Evolutionary conservation across 139 green algal genomes (phyloP).

Genomic region (Axilococcus clingmanii): DNA sequence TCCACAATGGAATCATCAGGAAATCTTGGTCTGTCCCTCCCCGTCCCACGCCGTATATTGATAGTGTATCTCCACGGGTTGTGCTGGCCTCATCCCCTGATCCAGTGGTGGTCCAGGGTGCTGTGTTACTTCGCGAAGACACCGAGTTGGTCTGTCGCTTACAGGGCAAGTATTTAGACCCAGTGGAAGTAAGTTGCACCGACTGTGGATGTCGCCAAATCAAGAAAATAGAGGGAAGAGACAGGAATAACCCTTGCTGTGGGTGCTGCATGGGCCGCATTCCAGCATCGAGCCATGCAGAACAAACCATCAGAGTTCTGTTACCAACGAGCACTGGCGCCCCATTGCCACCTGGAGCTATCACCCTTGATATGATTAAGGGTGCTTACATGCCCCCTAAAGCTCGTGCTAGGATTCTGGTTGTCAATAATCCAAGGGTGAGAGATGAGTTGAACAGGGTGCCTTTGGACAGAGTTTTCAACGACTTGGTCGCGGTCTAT

Average conservation of each 20-base stretch:
- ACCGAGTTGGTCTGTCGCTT: constrained; percentile 23
- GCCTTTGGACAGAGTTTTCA: constrained; percentile 19
- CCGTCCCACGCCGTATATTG: constrained; percentile 7
- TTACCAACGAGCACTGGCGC: background rate
- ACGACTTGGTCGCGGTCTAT: no score
- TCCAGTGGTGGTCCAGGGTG: constrained; percentile 7
- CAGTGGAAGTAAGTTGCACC: background rate
- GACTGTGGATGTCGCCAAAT: constrained; percentile 15
- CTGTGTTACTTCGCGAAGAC: constrained; percentile 22
- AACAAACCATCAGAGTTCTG: background rate
- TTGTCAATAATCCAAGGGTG: constrained; percentile 11
- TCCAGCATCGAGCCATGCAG: background rate
- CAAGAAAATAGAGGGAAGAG: background rate
- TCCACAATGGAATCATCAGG: constrained; percentile 16
- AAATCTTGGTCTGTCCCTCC: constrained; percentile 9
- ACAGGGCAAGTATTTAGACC: constrained; percentile 26
- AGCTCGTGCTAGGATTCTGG: constrained; percentile 10
- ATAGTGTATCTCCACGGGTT: constrained; percentile 1
- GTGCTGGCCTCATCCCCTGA: background rate
- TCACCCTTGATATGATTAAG: constrained; percentile 22
- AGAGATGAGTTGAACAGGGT: constrained; percentile 8
- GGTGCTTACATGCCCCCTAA: constrained; percentile 14
- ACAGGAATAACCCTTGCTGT: constrained; percentile 18
- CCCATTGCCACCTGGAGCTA: constrained; percentile 14
- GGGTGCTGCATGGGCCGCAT: constrained; percentile 9